phyloP scores from a whole-genome alignment of 257 asterid genomes.

The Solanum microdontum region DNA sequence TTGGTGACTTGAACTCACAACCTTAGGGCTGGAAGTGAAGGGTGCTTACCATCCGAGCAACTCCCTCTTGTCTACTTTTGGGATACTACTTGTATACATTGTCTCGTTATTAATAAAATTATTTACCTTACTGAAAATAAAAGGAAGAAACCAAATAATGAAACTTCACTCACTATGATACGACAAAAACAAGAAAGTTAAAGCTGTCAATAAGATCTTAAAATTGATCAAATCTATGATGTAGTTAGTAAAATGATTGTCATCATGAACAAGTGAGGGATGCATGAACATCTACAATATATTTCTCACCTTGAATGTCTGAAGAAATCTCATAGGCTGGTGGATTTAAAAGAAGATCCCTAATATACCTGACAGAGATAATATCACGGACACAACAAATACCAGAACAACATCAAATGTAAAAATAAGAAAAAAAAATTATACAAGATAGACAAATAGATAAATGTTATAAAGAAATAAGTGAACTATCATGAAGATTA shows the following conservation, averaged over 20 bases:
- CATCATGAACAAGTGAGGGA: background rate
- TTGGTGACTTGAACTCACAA: background rate
- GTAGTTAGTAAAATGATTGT: background rate
- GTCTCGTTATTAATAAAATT: background rate
- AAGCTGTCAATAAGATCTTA: background rate
- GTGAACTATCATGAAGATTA: background rate
- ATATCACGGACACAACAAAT: constrained; percentile 1
- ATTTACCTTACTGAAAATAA: background rate
- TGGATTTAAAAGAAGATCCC: constrained; percentile 92
- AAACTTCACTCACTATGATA: background rate
- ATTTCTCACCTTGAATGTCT: constrained; percentile 53
- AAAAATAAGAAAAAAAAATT: background rate
- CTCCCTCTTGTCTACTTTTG: background rate
- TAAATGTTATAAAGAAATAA: background rate
- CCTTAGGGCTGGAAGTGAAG: background rate
- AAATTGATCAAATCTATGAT: background rate
- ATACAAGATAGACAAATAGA: background rate
- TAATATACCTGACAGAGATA: constrained; percentile 51
- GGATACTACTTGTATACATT: background rate
- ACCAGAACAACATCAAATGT: constrained; percentile 3
- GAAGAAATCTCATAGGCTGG: constrained; percentile 84
- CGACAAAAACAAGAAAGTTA: background rate
- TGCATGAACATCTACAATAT: background rate
- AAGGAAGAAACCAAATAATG: background rate
- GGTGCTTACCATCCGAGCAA: background rate